A percentile compares a stretch with the other conserved stretches of the same genome.
Evolutionary conservation across 2,329 filamentous ascomycete species (phyloP).

Genomic region (Colletotrichum plurivorum): DNA sequence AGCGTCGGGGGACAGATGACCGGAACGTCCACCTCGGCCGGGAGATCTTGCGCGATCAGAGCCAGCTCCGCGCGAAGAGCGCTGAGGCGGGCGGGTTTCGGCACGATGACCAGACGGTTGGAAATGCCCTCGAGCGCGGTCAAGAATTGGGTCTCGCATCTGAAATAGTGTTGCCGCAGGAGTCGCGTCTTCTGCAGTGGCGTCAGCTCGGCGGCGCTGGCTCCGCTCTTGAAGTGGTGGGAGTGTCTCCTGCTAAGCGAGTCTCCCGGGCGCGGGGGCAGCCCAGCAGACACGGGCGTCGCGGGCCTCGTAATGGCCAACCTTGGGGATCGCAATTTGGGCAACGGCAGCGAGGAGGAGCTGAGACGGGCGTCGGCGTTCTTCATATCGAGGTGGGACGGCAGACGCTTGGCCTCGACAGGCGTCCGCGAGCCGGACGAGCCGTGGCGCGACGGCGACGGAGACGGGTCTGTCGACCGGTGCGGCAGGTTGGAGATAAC

Average conservation of each 20-base stretch:
- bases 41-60: slow-evolving; percentile 84
- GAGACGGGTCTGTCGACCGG: slow-evolving; percentile 24
- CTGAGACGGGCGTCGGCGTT: slow-evolving; percentile 74
- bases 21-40: slow-evolving; percentile 87
- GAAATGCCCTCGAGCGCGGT: slow-evolving; percentile 87
- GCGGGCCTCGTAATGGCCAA: slow-evolving; percentile 64
- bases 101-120: slow-evolving; percentile 85
- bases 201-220: slow-evolving; percentile 74
- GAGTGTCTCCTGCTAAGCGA: slow-evolving; percentile 71
- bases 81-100: slow-evolving; percentile 85
- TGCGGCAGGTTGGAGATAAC: slow-evolving; percentile 43
- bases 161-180: slow-evolving; percentile 85
- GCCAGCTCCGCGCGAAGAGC: slow-evolving; percentile 86
- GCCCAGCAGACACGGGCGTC: slow-evolving; percentile 71
- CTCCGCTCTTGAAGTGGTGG: slow-evolving; percentile 69
- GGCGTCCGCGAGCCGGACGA: slow-evolving; percentile 47
- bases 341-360: slow-evolving; percentile 77
- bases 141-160: slow-evolving; percentile 84
- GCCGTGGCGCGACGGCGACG: slow-evolving; percentile 27
- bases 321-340: slow-evolving; percentile 69
- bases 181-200: slow-evolving; percentile 78
- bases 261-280: slow-evolving; percentile 62
- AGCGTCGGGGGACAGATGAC: slow-evolving; percentile 84
- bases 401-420: slow-evolving; percentile 55
- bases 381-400: slow-evolving; percentile 66